Conservation (phyloP, 2,329 filamentous ascomycete species). For the Saccharata proteae region DNA sequence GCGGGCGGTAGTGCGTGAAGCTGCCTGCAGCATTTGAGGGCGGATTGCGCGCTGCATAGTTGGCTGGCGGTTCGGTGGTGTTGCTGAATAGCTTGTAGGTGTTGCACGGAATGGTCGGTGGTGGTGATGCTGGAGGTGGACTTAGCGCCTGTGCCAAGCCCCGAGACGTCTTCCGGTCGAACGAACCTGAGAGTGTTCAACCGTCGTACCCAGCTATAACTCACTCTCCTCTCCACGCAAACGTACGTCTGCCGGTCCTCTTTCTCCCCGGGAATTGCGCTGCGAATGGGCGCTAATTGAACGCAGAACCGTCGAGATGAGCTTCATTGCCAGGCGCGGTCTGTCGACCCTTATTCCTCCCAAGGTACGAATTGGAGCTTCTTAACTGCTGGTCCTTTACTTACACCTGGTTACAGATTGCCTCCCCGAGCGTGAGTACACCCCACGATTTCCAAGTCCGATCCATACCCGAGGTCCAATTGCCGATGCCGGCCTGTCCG, state of each 20-base stretch:
- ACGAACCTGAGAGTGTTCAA: no score
- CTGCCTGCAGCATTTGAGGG: slow-evolving; percentile 26
- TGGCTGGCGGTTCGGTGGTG: slow-evolving; percentile 3
- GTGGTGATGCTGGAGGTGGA: no score
- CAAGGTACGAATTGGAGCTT: slow-evolving; percentile 55
- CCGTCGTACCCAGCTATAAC: no score
- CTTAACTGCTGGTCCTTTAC: slow-evolving; percentile 11
- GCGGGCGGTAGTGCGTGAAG: slow-evolving; percentile 13
- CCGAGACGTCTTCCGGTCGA: no score
- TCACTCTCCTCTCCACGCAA: slow-evolving; percentile 8
- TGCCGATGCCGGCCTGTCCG: no score
- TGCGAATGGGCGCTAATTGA: slow-evolving; percentile 24
- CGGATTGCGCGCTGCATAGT: slow-evolving; percentile 19
- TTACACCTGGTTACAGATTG: slow-evolving; percentile 48
- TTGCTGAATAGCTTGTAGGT: no score
- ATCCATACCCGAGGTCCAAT: slow-evolving; percentile 1
- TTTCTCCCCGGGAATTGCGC: not conserved
- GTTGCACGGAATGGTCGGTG: slow-evolving; percentile 1
- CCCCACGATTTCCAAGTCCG: not conserved
- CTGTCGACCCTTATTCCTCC: slow-evolving; percentile 98
- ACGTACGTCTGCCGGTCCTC: slow-evolving; percentile 3
- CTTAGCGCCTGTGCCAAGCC: no score
- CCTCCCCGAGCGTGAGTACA: slow-evolving; percentile 70
- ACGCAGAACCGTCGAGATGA: slow-evolving; percentile 56
- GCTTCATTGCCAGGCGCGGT: slow-evolving; percentile 78